These are phyloP conservation scores for Cryptococcus hybrid DNA, from an alignment of 1,284 basidiomycete species.

Conservation along the genomic window DNA sequence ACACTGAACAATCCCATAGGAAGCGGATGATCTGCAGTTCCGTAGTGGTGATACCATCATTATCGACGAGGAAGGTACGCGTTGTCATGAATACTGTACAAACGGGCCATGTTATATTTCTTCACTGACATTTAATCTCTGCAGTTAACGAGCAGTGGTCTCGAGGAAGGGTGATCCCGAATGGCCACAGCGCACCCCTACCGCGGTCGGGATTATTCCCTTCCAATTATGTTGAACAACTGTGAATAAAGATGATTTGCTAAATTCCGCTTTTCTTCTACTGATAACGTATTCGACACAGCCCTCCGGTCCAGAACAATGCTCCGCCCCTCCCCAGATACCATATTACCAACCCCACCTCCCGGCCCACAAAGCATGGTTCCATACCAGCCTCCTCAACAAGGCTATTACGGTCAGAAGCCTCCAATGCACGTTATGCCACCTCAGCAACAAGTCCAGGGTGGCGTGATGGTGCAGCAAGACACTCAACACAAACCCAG, in stretches of 20 bases:
- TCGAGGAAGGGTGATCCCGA: conserved; percentile 36
- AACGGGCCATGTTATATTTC: not conserved
- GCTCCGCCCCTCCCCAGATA: not conserved
- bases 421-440: conserved; percentile 14
- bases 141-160: conserved; percentile 46
- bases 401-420: conserved; percentile 16
- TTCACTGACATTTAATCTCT: not conserved
- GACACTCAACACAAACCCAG: conserved; percentile 27
- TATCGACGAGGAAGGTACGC: conserved; percentile 43
- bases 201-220: conserved; percentile 42
- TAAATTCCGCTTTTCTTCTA: not conserved
- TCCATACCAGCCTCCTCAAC: conserved; percentile 15
- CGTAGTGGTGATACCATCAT: conserved; percentile 39
- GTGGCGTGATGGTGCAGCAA: conserved; percentile 21
- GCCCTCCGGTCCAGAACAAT: not conserved
- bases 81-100: not conserved
- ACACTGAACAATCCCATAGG: conserved; percentile 7
- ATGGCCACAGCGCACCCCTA: conserved; percentile 25
- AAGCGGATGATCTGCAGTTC: conserved; percentile 42
- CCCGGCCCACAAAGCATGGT: conserved; percentile 21
- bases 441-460: conserved; percentile 19
- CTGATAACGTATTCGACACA: not conserved
- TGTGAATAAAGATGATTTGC: conserved; percentile 22
- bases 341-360: conserved; percentile 14
- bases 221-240: conserved; percentile 43